Conservation (phyloP, 768 basidiomycete species). For the Mycena chlorophos region DNA sequence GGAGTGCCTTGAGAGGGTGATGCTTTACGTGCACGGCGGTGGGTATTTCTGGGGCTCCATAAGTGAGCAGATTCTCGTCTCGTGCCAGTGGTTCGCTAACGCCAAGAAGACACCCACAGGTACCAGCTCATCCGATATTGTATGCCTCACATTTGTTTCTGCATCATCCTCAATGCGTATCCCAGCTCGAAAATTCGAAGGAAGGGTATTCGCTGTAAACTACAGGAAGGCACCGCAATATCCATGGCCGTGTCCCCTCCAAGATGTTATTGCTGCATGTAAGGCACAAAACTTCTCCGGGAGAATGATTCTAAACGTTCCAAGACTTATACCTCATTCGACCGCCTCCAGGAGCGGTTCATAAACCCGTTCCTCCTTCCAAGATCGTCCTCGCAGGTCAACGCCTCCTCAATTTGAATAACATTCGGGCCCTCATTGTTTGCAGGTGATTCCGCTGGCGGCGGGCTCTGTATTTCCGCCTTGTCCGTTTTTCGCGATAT, state of each 20-base stretch:
- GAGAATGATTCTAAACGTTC: not conserved
- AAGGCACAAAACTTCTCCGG: constrained; percentile 17
- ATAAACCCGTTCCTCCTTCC: constrained; percentile 61
- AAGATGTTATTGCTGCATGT: constrained; percentile 79
- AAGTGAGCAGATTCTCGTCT: constrained; percentile 37
- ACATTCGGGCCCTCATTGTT: not conserved
- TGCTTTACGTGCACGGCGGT: constrained; percentile 72
- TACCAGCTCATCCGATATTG: constrained; percentile 62
- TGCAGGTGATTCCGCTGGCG: constrained; percentile 71
- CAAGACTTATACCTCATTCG: constrained; percentile 72
- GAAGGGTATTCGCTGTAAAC: constrained; percentile 65
- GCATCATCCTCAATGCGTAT: constrained; percentile 16
- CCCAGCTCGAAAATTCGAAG: constrained; percentile 68
- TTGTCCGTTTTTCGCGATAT: constrained; percentile 70
- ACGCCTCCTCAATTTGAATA: no score
- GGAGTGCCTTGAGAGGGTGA: constrained; percentile 56
- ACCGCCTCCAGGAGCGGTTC: constrained; percentile 63
- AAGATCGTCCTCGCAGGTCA: constrained; percentile 68
- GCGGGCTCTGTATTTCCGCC: constrained; percentile 58
- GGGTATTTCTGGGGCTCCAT: constrained; percentile 69
- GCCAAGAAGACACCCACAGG: constrained; percentile 51
- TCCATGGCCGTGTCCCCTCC: constrained; percentile 77
- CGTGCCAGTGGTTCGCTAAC: not conserved
- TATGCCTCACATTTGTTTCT: constrained; percentile 21
- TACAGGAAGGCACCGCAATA: constrained; percentile 80